Base-by-base conservation (phyloP, 305 asterid genomes). In the Caryopteris hybrid region DNA sequence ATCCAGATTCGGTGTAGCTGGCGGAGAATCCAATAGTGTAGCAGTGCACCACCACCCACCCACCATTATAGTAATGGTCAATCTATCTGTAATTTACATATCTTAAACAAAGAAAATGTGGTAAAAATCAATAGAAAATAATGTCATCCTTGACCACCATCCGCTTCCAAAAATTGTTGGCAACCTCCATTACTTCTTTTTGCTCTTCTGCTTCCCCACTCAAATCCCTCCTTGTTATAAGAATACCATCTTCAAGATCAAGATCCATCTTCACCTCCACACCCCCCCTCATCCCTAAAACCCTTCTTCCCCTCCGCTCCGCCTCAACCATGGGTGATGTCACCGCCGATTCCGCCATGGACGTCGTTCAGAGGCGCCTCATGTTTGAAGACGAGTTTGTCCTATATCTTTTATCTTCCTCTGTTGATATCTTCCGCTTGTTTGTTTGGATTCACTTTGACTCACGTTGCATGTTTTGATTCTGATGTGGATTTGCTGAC, bases 341-440 rank as follows among this genome's bases (percentile, higher is more conserved):
- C 78, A 58, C 75, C 43, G 84, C 71, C 38, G 98, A 90, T 78
- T 79, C 90, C 62, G 74, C 80, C 76, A 93, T 93, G 98, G 97
- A 93, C 68, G 97, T 95, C 69, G 98, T 93, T 27, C 98, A 90
- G 86, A 82, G 94, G 59, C 90, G 97, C 57, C 98, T 93, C 83
- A 93, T 93, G 98, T 93, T 93, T 57, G 98, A 90, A 31, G 98
- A 93, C 83, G 97, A 93, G 98, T 92, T 6, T 13, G 95, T 86
- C 14, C 56, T 58, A 13, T 55, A 4, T 45, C 48, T 21, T 4
- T 11, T 34, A 11, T 8, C n/a, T 4, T 8, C 50, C 10, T 5
- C 16, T 22, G 12, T 45, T 8, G 31, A 25, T 25, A 2, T 3
- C 2, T 17, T 0, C 0, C 25, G 34, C 3, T 12, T 17, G 3